phyloP scores from a whole-genome alignment of 441 rosid genomes.

The Melastoma candidum region DNA sequence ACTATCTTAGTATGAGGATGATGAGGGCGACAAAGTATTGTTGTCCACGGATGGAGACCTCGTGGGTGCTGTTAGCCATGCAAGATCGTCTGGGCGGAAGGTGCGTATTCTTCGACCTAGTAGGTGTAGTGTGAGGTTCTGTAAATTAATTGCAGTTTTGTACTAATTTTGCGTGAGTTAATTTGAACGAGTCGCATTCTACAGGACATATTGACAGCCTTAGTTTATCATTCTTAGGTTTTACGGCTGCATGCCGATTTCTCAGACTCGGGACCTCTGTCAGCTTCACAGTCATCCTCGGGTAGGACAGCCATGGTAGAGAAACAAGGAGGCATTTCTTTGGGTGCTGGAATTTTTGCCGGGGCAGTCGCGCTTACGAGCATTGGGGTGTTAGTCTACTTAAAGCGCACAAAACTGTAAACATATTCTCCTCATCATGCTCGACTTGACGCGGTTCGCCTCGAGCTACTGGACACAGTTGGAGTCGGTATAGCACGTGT shows the following conservation, averaged over 20 bases:
- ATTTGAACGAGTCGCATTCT: slow-evolving; percentile 1
- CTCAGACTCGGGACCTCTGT: slow-evolving; percentile 27
- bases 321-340: slow-evolving; percentile 23
- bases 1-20: slow-evolving; percentile 57
- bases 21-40: slow-evolving; percentile 71
- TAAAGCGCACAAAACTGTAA: slow-evolving; percentile 36
- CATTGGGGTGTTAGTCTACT: slow-evolving; percentile 45
- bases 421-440: neutral
- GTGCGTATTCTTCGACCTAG: slow-evolving; percentile 15
- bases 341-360: slow-evolving; percentile 37
- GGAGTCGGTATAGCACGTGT: too few relatives aligned
- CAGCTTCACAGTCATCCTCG: slow-evolving; percentile 12
- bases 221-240: slow-evolving; percentile 27
- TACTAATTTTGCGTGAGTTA: neutral
- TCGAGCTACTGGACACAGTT: too few relatives aligned
- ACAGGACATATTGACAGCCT: neutral
- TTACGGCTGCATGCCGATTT: slow-evolving; percentile 70
- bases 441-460: too few relatives aligned
- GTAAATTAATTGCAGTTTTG: neutral
- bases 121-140: neutral
- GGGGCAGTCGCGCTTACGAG: slow-evolving; percentile 56
- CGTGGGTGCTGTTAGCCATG: slow-evolving; percentile 45
- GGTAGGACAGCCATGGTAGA: slow-evolving; percentile 13
- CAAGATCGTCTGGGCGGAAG: slow-evolving; percentile 55
- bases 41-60: slow-evolving; percentile 62